A percentile compares a stretch with the other conserved stretches of the same genome.
Conservation (phyloP, 352 stramenopile species). For the Globisporangium emineosum region DNA sequence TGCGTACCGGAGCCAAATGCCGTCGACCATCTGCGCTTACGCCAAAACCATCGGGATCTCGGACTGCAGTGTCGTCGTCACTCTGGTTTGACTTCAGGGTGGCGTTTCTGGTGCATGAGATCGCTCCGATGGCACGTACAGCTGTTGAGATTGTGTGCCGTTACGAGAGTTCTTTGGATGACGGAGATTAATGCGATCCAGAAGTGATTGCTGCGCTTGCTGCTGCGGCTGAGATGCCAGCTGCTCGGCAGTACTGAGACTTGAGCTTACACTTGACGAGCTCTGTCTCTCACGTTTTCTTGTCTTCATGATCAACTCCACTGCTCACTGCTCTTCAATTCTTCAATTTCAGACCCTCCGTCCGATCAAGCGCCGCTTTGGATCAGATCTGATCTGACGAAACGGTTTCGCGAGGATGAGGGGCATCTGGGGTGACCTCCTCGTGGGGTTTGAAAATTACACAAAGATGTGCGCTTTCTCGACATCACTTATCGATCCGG, state of each 20-base stretch:
- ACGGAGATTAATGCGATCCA: slow-evolving; percentile 7
- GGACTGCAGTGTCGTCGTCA: background rate
- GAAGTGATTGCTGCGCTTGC: background rate
- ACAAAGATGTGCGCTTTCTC: slow-evolving; percentile 61
- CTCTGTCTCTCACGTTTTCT: slow-evolving; percentile 6
- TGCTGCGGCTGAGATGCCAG: slow-evolving; percentile 4
- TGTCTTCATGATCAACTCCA: slow-evolving; percentile 1
- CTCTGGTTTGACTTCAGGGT: slow-evolving; percentile 1
- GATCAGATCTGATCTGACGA: slow-evolving; percentile 3
- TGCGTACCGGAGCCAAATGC: background rate
- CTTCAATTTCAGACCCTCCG: background rate
- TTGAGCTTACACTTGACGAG: background rate
- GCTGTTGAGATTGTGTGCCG: background rate
- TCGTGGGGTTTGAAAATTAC: too few relatives aligned
- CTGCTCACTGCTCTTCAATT: background rate
- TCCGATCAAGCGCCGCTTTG: background rate
- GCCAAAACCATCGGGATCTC: too few relatives aligned
- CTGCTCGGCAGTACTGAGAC: slow-evolving; percentile 1
- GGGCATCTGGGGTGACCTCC: too few relatives aligned
- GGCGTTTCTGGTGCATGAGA: background rate
- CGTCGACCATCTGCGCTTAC: background rate
- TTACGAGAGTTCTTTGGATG: background rate
- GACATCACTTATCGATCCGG: slow-evolving; percentile 26
- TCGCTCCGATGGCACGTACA: slow-evolving; percentile 4
- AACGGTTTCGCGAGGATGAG: too few relatives aligned